Evolutionary conservation across 2,329 filamentous ascomycete genomes (phyloP), one percentile per base, ranked within the genome.

Genomic region (Aspergillus transmontanensis): DNA sequence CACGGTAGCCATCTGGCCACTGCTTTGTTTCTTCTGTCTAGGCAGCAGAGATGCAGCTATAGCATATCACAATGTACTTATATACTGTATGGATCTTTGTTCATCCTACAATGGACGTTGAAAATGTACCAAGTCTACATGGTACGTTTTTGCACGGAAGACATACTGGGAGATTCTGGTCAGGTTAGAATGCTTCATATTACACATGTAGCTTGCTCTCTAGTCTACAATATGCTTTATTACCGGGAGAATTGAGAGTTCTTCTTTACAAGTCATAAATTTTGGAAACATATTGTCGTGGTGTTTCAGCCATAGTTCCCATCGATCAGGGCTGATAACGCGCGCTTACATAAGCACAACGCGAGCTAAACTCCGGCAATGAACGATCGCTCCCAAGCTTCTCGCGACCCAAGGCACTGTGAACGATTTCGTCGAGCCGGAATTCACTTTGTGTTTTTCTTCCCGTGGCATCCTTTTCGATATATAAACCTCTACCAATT

Each of bases 1-100:
- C 19, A 66, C 70, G 26, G 69, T 71, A 16, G 66, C 4, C 26
- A 34, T 10, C 2, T 34, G 4, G 9, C 48, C n/a, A 1, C 48
- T 30, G 21, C 19, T 11, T 51, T 32, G 10, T 32, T 32, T 32
- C 9, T 32, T 32, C 16, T 19, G 4, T 30, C 6, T 50, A 14
- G 7, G 28, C 6, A 23, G 16, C 5, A 41, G 1, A n/a, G 19
- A 4, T 16, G 6, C 39, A 41, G 19, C 10, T 41, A 41, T 41
- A 41, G 16, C 9, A 19, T 41, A 7, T 41, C 39, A n/a, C 16
- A n/a, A 41, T 41, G 19, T 41, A 1, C 16, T 41, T 41, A 7
- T 41, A 41, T n/a, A 41, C 39, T 19, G 39, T n/a, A 9, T 19
- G 6, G 9, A n/a, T 41, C 39, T 41, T n/a, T 41, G 39, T 41